phyloP scores from a whole-genome alignment of 306 rosid genomes.

The Vigna nakashimae region DNA sequence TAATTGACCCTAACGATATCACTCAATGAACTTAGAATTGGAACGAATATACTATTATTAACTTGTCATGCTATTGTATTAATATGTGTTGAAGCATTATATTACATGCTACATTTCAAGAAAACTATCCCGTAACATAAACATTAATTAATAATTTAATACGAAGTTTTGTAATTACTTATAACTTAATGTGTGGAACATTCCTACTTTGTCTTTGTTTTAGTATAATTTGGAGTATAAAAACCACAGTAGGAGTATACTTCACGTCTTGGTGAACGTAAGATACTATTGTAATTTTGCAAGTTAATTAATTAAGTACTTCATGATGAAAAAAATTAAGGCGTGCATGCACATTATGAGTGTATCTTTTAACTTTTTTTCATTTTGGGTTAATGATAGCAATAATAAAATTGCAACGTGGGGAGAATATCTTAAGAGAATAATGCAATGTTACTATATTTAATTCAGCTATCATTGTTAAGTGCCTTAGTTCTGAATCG shows the following conservation, averaged over 20 bases:
- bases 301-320: conserved; percentile 20
- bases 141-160: neutral
- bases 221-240: conserved; percentile 9
- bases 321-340: conserved; percentile 22
- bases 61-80: no score
- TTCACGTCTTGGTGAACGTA: conserved; percentile 22
- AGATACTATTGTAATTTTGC: conserved; percentile 23
- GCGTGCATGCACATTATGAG: conserved; percentile 46
- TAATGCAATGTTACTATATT: conserved; percentile 10
- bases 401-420: conserved; percentile 1
- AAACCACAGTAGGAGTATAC: conserved; percentile 29
- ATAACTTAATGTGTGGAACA: conserved; percentile 1
- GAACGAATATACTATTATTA: no score
- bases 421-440: conserved; percentile 21
- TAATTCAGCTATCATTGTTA: neutral
- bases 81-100: no score
- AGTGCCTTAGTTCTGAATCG: conserved; percentile 15
- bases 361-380: conserved; percentile 19
- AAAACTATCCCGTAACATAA: neutral
- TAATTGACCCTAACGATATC: no score
- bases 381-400: conserved; percentile 34
- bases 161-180: neutral
- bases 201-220: conserved; percentile 43
- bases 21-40: rapidly evolving
- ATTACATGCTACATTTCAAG: neutral